Conservation (phyloP, 2,329 filamentous ascomycete species). For the Trichoderma sp. region DNA sequence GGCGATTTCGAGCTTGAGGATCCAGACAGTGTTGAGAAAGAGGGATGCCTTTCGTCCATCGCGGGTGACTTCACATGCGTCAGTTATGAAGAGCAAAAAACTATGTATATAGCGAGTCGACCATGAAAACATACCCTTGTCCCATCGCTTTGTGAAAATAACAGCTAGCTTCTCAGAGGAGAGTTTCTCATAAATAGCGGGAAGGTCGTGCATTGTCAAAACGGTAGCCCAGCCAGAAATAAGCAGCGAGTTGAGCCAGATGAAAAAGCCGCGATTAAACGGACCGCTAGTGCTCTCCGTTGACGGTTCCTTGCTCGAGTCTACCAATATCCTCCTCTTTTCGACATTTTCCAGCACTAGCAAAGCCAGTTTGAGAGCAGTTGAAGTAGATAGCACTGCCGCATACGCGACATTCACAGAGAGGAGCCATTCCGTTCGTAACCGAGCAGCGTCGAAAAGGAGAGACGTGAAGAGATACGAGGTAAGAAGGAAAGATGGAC, state of each 20-base stretch:
- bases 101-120: accelerated
- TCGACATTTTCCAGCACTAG: conserved; percentile 35
- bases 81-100: background rate
- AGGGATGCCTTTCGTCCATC: conserved; percentile 30
- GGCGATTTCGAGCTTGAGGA: conserved; percentile 36
- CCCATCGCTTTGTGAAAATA: conserved; percentile 30
- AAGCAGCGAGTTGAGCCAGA: conserved; percentile 47
- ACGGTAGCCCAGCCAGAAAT: conserved; percentile 46
- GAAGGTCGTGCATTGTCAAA: conserved; percentile 33
- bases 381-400: conserved; percentile 27
- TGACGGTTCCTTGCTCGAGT: conserved; percentile 45
- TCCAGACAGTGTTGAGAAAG: conserved; percentile 29
- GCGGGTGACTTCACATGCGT: conserved; percentile 9
- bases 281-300: conserved; percentile 51
- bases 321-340: conserved; percentile 35
- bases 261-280: conserved; percentile 35
- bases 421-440: conserved; percentile 38
- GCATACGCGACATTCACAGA: conserved; percentile 30
- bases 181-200: conserved; percentile 34
- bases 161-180: conserved; percentile 32
- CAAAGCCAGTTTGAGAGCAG: conserved; percentile 30
- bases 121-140: conserved; percentile 24
- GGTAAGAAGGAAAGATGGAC: conserved; percentile 36
- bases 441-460: conserved; percentile 36
- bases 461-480: conserved; percentile 34